Percentiles rank a stretch among this genome's conserved stretches.
phyloP scores from a whole-genome alignment of 192 early-diverging fungal species.

The Jimgerdemannia lactiflua region DNA sequence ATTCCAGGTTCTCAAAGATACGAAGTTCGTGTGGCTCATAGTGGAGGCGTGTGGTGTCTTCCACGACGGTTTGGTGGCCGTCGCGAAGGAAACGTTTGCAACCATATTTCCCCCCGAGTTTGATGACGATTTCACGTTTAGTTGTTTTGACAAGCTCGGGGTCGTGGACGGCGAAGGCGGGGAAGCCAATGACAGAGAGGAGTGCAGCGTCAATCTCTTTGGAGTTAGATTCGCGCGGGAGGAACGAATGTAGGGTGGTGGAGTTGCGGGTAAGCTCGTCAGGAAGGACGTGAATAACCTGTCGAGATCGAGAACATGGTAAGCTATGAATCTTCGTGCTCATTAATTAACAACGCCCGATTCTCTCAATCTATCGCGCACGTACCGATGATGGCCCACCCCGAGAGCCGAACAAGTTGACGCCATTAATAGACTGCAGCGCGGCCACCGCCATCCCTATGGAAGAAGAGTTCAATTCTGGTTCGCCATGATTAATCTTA shows the following conservation, averaged over 20 bases:
- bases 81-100: conserved; percentile 85
- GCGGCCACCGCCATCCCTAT: conserved; percentile 90
- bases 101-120: conserved; percentile 79
- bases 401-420: conserved; percentile 80
- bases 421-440: conserved; percentile 77
- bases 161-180: conserved; percentile 83
- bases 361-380: not conserved
- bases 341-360: too few relatives aligned
- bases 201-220: conserved; percentile 88
- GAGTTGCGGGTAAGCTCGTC: conserved; percentile 84
- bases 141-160: conserved; percentile 59
- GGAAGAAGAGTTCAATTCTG: conserved; percentile 84
- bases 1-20: conserved; percentile 82
- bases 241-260: conserved; percentile 71
- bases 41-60: conserved; percentile 73
- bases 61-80: conserved; percentile 80
- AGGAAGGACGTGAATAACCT: conserved; percentile 81
- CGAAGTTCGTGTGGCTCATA: conserved; percentile 81
- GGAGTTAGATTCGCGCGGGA: conserved; percentile 82
- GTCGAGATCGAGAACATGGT: not conserved
- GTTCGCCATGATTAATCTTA: conserved; percentile 83
- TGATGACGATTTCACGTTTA: conserved; percentile 72
- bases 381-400: conserved; percentile 73
- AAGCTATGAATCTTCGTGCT: not conserved
- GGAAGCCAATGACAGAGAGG: conserved; percentile 81